Percentiles rank a stretch among this genome's conserved stretches.
Evolutionary conservation across 768 basidiomycete species (phyloP).

Genomic region (Termitomyces titanicus): DNA sequence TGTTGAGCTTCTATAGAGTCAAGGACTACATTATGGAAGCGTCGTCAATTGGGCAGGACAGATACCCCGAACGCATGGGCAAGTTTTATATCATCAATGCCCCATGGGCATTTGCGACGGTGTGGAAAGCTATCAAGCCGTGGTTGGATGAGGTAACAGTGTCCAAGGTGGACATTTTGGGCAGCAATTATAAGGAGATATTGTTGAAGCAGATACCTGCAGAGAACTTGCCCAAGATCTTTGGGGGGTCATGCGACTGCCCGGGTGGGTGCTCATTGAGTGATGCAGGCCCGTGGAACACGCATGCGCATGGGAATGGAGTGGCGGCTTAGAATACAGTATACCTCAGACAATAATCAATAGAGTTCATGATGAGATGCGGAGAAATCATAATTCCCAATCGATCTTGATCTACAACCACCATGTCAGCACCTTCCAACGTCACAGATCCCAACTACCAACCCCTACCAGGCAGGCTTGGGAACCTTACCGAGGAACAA

Average conservation of each 20-base stretch:
- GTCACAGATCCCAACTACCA: constrained; percentile 61
- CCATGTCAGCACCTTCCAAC: constrained; percentile 33
- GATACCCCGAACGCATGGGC: constrained; percentile 95
- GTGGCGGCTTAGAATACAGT: not conserved
- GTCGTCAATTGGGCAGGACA: constrained; percentile 79
- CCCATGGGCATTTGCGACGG: constrained; percentile 85
- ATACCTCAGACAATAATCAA: not conserved
- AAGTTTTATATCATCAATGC: constrained; percentile 99
- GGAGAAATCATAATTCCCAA: not conserved
- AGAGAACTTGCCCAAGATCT: constrained; percentile 80
- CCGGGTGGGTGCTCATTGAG: constrained; percentile 78
- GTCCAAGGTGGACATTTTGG: constrained; percentile 88
- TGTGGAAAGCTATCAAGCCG: constrained; percentile 86
- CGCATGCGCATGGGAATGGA: not conserved
- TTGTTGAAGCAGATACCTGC: constrained; percentile 78
- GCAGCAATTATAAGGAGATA: constrained; percentile 66
- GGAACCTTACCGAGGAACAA: constrained; percentile 64
- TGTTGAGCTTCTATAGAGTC: constrained; percentile 84
- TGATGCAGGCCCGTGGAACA: constrained; percentile 92
- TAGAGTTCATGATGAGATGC: not conserved
- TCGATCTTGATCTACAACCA: constrained; percentile 7
- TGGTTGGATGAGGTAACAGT: constrained; percentile 97
- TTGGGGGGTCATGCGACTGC: constrained; percentile 83
- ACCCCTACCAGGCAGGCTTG: constrained; percentile 70
- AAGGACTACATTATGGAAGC: constrained; percentile 86